Evolutionary conservation across 2,329 filamentous ascomycete species (phyloP).

Genomic region (Fusarium haematococcum): DNA sequence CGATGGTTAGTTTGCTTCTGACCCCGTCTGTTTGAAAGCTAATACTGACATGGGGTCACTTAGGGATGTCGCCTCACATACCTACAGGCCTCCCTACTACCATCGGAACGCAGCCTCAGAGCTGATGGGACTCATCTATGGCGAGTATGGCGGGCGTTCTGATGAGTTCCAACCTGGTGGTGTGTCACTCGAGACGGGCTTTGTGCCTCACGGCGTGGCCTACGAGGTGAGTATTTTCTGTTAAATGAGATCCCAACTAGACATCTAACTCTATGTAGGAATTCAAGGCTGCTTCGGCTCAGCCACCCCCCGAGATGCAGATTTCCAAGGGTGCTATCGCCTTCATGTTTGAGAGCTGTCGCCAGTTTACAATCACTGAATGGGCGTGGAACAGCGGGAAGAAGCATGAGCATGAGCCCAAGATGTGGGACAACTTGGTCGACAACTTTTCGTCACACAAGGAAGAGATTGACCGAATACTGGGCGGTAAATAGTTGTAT

Average conservation of each 20-base stretch:
- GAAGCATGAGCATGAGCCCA: constrained; percentile 43
- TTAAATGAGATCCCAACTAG: accelerated
- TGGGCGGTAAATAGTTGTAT: background rate
- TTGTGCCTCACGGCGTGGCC: constrained; percentile 34
- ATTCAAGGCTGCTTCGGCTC: constrained; percentile 38
- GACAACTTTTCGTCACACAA: constrained; percentile 40
- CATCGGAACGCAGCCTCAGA: constrained; percentile 71
- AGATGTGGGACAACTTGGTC: constrained; percentile 43
- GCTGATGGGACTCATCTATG: constrained; percentile 65
- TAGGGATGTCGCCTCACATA: constrained; percentile 68
- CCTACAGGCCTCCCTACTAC: constrained; percentile 75
- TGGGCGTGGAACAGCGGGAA: constrained; percentile 43
- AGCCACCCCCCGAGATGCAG: constrained; percentile 31
- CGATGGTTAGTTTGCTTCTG: constrained; percentile 55
- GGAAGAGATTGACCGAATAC: constrained; percentile 36
- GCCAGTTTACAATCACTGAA: constrained; percentile 39
- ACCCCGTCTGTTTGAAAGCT: background rate
- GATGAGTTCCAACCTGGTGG: constrained; percentile 36
- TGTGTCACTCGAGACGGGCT: constrained; percentile 30
- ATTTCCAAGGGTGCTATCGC: constrained; percentile 40
- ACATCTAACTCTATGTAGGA: constrained; percentile 12
- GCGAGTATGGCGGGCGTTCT: constrained; percentile 45
- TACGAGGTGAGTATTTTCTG: constrained; percentile 13
- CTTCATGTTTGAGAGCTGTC: constrained; percentile 44
- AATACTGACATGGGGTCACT: background rate